Percentiles rank a stretch among this genome's conserved stretches.
These are phyloP conservation scores for bread wheat (Triticum aestivum) DNA, from an alignment of 176 grass and related monocot genomes.

Conservation along the genomic window DNA sequence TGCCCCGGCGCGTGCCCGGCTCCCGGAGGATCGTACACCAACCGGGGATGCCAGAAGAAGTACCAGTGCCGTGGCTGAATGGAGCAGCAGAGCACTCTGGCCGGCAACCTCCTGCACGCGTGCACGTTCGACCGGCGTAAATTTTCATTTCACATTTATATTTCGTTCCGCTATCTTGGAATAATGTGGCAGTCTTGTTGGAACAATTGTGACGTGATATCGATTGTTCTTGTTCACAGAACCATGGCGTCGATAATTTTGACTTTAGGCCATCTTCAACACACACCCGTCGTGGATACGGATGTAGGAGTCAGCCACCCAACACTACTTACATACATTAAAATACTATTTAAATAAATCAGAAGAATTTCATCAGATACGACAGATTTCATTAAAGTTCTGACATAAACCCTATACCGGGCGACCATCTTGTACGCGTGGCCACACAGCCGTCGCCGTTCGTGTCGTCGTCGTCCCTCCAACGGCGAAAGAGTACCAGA, in stretches of 20 bases:
- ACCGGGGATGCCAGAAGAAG: neutral
- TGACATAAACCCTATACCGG: too few relatives aligned
- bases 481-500: too few relatives aligned
- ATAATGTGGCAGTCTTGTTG: neutral
- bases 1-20: constrained; percentile 12
- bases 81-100: neutral
- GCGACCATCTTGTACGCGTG: too few relatives aligned
- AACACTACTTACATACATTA: too few relatives aligned
- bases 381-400: too few relatives aligned
- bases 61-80: constrained; percentile 9
- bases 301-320: too few relatives aligned
- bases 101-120: neutral
- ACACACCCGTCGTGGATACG: too few relatives aligned
- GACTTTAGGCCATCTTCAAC: too few relatives aligned
- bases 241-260: neutral
- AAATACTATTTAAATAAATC: too few relatives aligned
- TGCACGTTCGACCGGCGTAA: neutral
- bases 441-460: too few relatives aligned
- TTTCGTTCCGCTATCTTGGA: neutral
- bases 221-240: neutral
- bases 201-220: neutral
- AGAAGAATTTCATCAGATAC: too few relatives aligned
- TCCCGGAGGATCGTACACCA: constrained; percentile 12
- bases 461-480: too few relatives aligned
- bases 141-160: neutral